Evolutionary conservation across 2,329 filamentous ascomycete species (phyloP), one percentile per base, ranked within the genome.

Genomic region (Diaporthe citrichinensis): DNA sequence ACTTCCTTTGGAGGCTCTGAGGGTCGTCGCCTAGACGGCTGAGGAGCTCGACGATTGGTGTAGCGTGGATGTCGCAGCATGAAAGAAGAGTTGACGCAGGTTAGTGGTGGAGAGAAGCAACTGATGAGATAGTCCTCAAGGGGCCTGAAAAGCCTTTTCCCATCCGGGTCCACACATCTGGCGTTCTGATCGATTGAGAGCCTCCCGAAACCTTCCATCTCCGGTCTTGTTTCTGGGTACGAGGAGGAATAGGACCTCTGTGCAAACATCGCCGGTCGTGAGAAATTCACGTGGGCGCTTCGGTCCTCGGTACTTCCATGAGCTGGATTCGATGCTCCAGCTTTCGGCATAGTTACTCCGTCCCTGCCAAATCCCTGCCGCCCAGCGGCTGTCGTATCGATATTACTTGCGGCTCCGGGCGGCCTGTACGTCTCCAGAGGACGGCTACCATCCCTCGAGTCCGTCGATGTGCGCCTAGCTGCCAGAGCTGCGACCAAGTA

Each of bases 41-140:
- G 81, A 12, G 81, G 76, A 17, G 80, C 77, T 49, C 81, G 75
- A 71, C 77, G 82, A 67, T 78, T 81, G 78, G 72, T 79, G 65
- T 57, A 23, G 28, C 67, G 65, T 15, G 75, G 73, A 20, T 62
- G 62, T n/a, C 75, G 74, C 41, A 75, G 75, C 51, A 89, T 86
- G 81, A 98, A 98, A 0, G 95, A 96, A 20, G 86, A 87, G 81
- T 97, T 97, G n/a, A 98, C 84, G 77, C 90, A 92, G 71, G 93
- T 89, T 78, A 92, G 92, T 8, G 73, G 73, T 0, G 92, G 92
- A 73, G 90, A 89, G 79, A 97, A 94, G 78, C 90, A 93, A 28
- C 85, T 83, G 68, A 92, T 85, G 55, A 98, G 89, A 80, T 97
- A 96, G 76, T 95, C 93, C 83, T 98, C 95, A 20, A 98, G 82